Evolutionary conservation across 768 basidiomycete species (phyloP).

Genomic region (Lyophyllum decastes): DNA sequence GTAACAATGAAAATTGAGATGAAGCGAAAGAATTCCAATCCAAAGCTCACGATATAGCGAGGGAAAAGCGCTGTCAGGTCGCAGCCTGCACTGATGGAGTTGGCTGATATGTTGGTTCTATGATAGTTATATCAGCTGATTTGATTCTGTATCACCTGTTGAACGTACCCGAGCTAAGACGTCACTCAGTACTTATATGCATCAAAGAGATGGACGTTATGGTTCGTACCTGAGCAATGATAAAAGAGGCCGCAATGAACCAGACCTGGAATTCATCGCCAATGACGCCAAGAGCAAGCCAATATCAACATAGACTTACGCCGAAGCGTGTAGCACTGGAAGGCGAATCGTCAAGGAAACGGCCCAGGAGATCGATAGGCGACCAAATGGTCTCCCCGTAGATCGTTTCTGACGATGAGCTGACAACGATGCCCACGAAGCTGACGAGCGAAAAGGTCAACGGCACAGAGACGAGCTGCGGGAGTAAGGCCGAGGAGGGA

Average conservation of each 20-base stretch:
- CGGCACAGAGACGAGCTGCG: constrained; percentile 73
- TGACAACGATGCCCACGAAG: constrained; percentile 82
- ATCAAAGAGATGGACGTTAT: neutral
- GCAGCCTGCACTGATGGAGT: constrained; percentile 81
- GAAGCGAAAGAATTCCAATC: constrained; percentile 1
- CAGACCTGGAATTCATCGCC: constrained; percentile 47
- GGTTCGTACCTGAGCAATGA: constrained; percentile 65
- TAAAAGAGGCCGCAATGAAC: constrained; percentile 79
- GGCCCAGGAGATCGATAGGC: constrained; percentile 69
- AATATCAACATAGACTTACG: constrained; percentile 29
- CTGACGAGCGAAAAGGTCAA: constrained; percentile 73
- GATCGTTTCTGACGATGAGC: constrained; percentile 73
- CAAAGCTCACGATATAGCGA: constrained; percentile 61
- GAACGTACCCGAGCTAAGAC: neutral
- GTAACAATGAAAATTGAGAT: neutral
- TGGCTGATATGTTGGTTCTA: constrained; percentile 81
- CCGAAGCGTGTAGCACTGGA: constrained; percentile 69
- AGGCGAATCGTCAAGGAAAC: constrained; percentile 65
- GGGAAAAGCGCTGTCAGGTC: constrained; percentile 80
- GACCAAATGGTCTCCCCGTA: constrained; percentile 82
- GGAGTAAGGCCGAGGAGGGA: constrained; percentile 58
- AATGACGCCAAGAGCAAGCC: neutral
- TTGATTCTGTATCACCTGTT: neutral
- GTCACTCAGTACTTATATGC: neutral
- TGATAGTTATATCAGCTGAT: neutral